Conservation (phyloP, 2,329 filamentous ascomycete species). For the Calonectria honghensis region DNA sequence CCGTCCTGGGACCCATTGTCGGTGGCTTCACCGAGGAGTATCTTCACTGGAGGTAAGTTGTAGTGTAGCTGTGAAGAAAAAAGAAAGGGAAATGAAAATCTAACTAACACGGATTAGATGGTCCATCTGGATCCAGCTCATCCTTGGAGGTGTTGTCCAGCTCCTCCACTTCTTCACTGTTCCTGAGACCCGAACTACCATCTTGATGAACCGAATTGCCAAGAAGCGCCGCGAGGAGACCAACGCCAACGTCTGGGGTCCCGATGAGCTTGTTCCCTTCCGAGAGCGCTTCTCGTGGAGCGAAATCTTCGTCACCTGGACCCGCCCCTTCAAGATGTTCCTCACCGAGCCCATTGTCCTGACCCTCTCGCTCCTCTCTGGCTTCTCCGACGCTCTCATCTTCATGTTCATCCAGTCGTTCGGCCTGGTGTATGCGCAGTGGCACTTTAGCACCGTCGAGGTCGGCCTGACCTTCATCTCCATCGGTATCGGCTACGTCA, state of each 20-base stretch:
- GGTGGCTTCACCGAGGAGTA: conserved; percentile 84
- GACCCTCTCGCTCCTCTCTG: conserved; percentile 80
- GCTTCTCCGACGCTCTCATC: conserved; percentile 84
- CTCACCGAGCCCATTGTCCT: conserved; percentile 84
- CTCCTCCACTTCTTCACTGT: conserved; percentile 80
- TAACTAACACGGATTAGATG: conserved; percentile 60
- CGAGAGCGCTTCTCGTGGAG: conserved; percentile 73
- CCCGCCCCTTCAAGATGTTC: conserved; percentile 83
- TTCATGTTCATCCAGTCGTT: conserved; percentile 87
- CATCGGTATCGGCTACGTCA: conserved; percentile 79
- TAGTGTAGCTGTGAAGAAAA: not conserved
- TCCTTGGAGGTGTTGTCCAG: conserved; percentile 83
- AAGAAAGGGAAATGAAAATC: not conserved
- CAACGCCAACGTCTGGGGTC: conserved; percentile 80
- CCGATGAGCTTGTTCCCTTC: conserved; percentile 81
- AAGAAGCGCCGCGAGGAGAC: conserved; percentile 80
- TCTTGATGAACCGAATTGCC: conserved; percentile 87
- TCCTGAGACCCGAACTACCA: conserved; percentile 85
- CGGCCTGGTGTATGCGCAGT: conserved; percentile 79
- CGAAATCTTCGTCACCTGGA: conserved; percentile 75
- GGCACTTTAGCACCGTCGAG: conserved; percentile 75
- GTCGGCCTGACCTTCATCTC: conserved; percentile 79
- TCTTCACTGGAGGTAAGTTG: conserved; percentile 77
- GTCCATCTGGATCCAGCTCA: conserved; percentile 91
- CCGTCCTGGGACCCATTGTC: conserved; percentile 85